phyloP scores from a whole-genome alignment of 768 basidiomycete genomes.

The Suillus alpinus region DNA sequence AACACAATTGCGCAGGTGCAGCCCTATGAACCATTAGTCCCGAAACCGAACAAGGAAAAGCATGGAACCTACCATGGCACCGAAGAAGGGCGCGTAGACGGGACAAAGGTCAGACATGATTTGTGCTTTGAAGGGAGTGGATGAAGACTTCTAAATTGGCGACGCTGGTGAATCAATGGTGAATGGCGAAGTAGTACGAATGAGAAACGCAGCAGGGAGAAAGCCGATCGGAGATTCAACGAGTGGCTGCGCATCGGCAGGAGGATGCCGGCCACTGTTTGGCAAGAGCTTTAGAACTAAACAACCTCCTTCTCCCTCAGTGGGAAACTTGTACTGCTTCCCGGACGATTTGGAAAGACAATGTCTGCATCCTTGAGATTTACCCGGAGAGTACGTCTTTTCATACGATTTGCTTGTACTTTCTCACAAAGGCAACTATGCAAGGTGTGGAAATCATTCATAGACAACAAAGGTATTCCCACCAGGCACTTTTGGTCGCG shows the following conservation, averaged over 20 bases:
- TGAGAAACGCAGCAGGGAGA: conserved; percentile 13
- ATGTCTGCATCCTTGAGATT: conserved; percentile 75
- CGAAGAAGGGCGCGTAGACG: conserved; percentile 98
- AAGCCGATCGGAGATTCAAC: conserved; percentile 24
- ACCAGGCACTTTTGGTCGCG: background rate
- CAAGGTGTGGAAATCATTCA: conserved; percentile 81
- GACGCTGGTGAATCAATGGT: background rate
- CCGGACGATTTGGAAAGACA: background rate
- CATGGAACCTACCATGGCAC: conserved; percentile 74
- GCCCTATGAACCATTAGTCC: conserved; percentile 51
- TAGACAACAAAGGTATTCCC: conserved; percentile 64
- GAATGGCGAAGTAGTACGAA: background rate
- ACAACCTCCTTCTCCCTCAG: conserved; percentile 22
- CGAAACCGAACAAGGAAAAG: background rate
- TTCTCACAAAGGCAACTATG: conserved; percentile 8
- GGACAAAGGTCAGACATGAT: conserved; percentile 80
- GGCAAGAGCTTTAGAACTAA: conserved; percentile 28
- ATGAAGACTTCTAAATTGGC: background rate
- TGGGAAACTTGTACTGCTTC: background rate
- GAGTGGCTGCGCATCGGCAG: conserved; percentile 6
- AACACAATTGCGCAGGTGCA: conserved; percentile 97
- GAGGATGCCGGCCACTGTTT: conserved; percentile 16
- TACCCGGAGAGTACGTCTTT: conserved; percentile 52
- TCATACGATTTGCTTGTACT: background rate
- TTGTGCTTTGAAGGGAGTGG: conserved; percentile 6